Evolutionary conservation across 1,284 basidiomycete genomes (phyloP), one percentile per base, ranked within the genome.

Genomic region (Pterulicium gracile): DNA sequence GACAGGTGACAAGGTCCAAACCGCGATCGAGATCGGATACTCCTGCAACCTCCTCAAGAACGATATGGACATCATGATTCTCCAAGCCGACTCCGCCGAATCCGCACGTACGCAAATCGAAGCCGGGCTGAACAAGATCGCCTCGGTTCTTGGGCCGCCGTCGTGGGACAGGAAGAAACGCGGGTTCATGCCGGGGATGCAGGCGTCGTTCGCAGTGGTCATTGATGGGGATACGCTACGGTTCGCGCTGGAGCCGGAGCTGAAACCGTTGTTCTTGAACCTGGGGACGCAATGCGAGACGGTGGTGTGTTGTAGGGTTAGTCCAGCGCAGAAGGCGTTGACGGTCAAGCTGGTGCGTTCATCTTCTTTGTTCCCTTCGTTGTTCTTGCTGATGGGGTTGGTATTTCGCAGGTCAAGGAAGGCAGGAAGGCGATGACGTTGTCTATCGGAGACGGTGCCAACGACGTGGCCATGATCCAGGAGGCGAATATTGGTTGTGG

Each of bases 401-500:
- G 42, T 27, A 24, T 24, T 41, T 34, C 43, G 17, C 49, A 89
- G 84, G 87, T 98, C 61, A 97, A 97, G 59, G 92, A 97, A 53
- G 94, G 94, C 4, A 79, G 87, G 49, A 84, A 90, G 50, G 94
- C 94, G 0, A 97, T 98, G 92, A 96, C 93, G 2, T 65, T 98
- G 20, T 90, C 93, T 0, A 98, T 98, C 50, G 95, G 95, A 10
- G 95, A 98, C 56, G 95, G 95, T 47, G 91, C 91, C 13, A 95
- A 94, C 57, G 92, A 95, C 57, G 91, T 95, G 7, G 90, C 90
- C 3, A 95, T 95, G 91, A 98, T 98, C 53, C 95, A 98, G 62
- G 94, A 97, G 59, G 95, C 95, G 24, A 95, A 98, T 62, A 84
- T 96, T 54, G 95, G 95, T 3, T 92, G 94, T 57, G 95, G 95